These are phyloP conservation scores for Sporothrix variecibatus DNA, from an alignment of 2,329 filamentous ascomycete genomes.

Conservation along the genomic window DNA sequence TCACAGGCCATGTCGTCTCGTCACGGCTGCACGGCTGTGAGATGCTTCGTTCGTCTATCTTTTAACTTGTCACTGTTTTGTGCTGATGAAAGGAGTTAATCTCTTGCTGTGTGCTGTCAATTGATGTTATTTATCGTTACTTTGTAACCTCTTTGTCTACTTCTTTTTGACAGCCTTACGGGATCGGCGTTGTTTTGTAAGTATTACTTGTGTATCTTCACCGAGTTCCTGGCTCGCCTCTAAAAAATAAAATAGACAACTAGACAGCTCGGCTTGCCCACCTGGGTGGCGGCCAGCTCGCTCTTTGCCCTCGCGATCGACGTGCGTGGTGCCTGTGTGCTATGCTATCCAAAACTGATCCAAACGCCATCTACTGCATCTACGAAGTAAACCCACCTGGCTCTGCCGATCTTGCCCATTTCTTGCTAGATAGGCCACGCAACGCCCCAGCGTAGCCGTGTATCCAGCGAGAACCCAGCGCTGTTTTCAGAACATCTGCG, in stretches of 20 bases:
- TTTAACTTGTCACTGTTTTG: not conserved
- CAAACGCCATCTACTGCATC: not conserved
- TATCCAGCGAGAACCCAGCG: not conserved
- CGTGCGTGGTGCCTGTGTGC: not conserved
- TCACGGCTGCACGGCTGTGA: not conserved
- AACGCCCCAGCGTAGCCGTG: not conserved
- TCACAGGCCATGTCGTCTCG: not conserved
- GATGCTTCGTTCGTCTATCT: not conserved
- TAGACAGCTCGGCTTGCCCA: not conserved
- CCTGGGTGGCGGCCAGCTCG: not conserved
- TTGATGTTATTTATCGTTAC: not conserved
- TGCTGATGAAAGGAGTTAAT: not conserved
- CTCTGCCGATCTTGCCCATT: slow-evolving; percentile 6
- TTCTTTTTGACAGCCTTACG: not conserved
- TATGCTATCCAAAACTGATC: not conserved
- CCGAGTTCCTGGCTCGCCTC: not conserved
- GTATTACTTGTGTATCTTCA: not conserved
- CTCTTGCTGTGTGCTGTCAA: not conserved
- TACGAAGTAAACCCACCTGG: not conserved
- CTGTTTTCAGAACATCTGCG: not conserved
- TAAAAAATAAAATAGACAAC: slow-evolving; percentile 13
- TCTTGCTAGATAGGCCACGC: slow-evolving; percentile 4
- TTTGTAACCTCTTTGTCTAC: not conserved
- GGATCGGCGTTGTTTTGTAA: not conserved
- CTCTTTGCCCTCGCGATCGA: not conserved